Conservation (phyloP, 139 green algal species). For the Helicosporidium sp. region DNA sequence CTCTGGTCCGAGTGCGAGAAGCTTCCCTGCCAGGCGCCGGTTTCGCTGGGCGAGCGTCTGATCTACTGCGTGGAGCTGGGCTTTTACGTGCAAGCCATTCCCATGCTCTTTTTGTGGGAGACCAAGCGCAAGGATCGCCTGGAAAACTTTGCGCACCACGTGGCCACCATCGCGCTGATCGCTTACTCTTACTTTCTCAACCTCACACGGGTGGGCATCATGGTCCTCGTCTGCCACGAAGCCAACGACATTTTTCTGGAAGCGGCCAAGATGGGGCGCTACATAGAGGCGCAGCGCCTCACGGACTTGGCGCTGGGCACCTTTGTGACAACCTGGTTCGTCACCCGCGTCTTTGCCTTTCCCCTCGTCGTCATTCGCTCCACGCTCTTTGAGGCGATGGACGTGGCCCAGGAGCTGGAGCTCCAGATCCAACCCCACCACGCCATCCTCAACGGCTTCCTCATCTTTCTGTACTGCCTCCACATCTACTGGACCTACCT, state of each 20-base stretch:
- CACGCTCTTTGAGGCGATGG: constrained; percentile 25
- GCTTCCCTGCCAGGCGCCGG: constrained; percentile 34
- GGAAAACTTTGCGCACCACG: constrained; percentile 59
- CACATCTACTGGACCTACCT: constrained; percentile 82
- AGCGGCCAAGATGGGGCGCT: constrained; percentile 52
- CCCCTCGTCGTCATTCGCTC: constrained; percentile 34
- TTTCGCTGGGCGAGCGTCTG: constrained; percentile 29
- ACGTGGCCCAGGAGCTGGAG: constrained; percentile 6
- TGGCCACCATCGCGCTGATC: constrained; percentile 57
- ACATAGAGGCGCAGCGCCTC: constrained; percentile 20
- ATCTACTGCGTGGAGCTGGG: constrained; percentile 61
- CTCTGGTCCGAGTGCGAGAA: constrained; percentile 37
- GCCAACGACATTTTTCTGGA: constrained; percentile 74
- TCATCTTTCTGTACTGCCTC: constrained; percentile 52
- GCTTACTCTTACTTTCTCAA: constrained; percentile 40
- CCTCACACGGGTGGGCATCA: constrained; percentile 52
- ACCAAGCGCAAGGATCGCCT: constrained; percentile 58
- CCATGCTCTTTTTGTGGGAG: constrained; percentile 36
- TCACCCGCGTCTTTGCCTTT: constrained; percentile 36
- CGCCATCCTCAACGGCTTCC: constrained; percentile 53
- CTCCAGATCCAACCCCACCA: constrained; percentile 52
- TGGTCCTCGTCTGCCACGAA: constrained; percentile 69
- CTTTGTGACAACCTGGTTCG: constrained; percentile 53
- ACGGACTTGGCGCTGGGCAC: constrained; percentile 19
- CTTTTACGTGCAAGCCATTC: constrained; percentile 45